Evolutionary conservation across 2,329 filamentous ascomycete genomes (phyloP).

Genomic region (Sclerotiophoma versabilis): DNA sequence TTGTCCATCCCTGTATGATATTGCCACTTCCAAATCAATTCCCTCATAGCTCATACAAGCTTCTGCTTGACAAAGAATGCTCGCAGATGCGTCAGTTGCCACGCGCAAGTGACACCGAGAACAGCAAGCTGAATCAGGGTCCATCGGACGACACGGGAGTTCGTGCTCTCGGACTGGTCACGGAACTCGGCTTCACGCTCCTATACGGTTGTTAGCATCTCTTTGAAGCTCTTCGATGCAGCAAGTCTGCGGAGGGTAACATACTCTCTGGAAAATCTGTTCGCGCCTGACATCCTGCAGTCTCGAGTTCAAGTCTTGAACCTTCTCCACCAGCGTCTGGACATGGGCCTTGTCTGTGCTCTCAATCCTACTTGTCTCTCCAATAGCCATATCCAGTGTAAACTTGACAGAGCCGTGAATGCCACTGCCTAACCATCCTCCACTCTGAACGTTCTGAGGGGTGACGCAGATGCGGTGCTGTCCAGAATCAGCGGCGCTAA

Average conservation of each 20-base stretch:
- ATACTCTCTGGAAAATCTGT: conserved; percentile 93
- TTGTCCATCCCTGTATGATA: conserved; percentile 18
- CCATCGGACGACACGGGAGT: conserved; percentile 91
- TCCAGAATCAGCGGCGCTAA: conserved; percentile 91
- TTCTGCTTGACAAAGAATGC: conserved; percentile 99
- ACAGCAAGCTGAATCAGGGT: conserved; percentile 88
- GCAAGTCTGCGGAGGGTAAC: conserved; percentile 13
- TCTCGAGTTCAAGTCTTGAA: conserved; percentile 86
- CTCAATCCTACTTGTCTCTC: conserved; percentile 92
- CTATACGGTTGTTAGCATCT: conserved; percentile 55
- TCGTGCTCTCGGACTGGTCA: conserved; percentile 95
- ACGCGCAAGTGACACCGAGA: conserved; percentile 86
- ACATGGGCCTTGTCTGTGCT: conserved; percentile 93
- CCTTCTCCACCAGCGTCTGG: conserved; percentile 83
- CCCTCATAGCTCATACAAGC: conserved; percentile 71
- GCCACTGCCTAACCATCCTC: conserved; percentile 74
- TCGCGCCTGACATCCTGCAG: conserved; percentile 89
- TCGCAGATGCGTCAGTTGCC: conserved; percentile 94
- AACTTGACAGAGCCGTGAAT: conserved; percentile 81
- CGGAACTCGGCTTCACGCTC: conserved; percentile 98
- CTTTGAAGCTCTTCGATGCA: not conserved
- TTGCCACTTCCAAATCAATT: not conserved
- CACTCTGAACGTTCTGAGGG: conserved; percentile 74
- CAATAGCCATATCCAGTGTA: conserved; percentile 88
- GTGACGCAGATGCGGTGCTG: conserved; percentile 96